These are phyloP conservation scores for Penicilliopsis zonata DNA, from an alignment of 495 filamentous ascomycete species.

Conservation along the genomic window DNA sequence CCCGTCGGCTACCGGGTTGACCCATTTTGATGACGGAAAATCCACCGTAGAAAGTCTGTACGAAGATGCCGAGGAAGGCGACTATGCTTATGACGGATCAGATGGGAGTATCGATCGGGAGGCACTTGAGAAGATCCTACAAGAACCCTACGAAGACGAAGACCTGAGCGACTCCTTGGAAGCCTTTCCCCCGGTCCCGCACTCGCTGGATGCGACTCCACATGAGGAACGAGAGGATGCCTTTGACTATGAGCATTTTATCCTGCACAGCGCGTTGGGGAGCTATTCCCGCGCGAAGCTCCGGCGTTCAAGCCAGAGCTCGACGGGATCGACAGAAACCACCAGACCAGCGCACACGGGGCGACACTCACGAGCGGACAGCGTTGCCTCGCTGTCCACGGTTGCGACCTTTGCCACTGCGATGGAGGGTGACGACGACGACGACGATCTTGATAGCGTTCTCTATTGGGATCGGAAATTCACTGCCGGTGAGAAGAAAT, in stretches of 20 bases:
- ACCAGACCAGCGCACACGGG: conserved; percentile 32
- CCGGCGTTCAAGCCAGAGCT: conserved; percentile 45
- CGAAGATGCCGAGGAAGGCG: conserved; percentile 43
- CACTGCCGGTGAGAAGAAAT: conserved; percentile 28
- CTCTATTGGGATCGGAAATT: conserved; percentile 32
- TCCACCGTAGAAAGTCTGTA: conserved; percentile 41
- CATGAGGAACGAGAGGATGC: conserved; percentile 96
- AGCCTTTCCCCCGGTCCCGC: conserved; percentile 11
- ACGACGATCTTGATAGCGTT: conserved; percentile 26
- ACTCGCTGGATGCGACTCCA: conserved; percentile 24
- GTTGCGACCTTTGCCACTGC: conserved; percentile 77
- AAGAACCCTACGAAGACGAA: conserved; percentile 30
- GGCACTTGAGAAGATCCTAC: conserved; percentile 28
- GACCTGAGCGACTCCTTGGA: conserved; percentile 18
- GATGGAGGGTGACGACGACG: conserved; percentile 47
- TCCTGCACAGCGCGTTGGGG: conserved; percentile 83
- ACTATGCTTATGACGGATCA: conserved; percentile 19
- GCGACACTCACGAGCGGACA: conserved; percentile 37
- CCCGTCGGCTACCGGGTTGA: conserved; percentile 4
- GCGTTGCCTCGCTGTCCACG: conserved; percentile 60
- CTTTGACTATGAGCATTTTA: conserved; percentile 95
- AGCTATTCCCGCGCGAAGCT: conserved; percentile 39
- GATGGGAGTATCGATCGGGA: conserved; percentile 32
- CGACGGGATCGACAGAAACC: conserved; percentile 64
- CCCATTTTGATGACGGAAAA: conserved; percentile 18